A percentile compares a stretch with the other conserved stretches of the same genome.
Evolutionary conservation across 495 filamentous ascomycete genomes (phyloP).

Genomic region (Trichocladium antarcticum): DNA sequence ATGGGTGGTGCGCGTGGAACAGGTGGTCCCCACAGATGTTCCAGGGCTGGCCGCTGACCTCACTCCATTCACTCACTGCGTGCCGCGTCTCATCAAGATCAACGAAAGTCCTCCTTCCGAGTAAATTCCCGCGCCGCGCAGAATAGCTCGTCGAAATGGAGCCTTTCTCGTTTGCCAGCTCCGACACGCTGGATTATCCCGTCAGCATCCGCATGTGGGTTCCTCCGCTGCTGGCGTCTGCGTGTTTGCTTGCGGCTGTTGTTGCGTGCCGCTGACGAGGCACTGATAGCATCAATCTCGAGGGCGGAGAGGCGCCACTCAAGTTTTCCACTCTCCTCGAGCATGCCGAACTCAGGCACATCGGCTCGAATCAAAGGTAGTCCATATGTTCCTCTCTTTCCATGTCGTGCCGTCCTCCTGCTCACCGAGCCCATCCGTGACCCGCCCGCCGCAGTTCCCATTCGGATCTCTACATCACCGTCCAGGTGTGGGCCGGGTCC

Average conservation of each 20-base stretch:
- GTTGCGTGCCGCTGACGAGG: no score
- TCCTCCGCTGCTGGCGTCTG: neutral
- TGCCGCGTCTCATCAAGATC: no score
- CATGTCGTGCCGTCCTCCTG: neutral
- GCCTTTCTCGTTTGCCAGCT: slow-evolving; percentile 85
- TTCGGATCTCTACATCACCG: slow-evolving; percentile 87
- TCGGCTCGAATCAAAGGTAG: slow-evolving; percentile 58
- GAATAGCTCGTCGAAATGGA: slow-evolving; percentile 51
- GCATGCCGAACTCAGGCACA: slow-evolving; percentile 66
- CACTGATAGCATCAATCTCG: slow-evolving; percentile 51
- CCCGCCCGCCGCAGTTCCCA: slow-evolving; percentile 33
- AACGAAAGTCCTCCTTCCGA: no score
- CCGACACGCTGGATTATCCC: slow-evolving; percentile 62
- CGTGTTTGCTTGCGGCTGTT: no score
- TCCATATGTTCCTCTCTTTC: neutral
- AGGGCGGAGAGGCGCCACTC: slow-evolving; percentile 71
- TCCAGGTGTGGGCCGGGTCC: slow-evolving; percentile 89
- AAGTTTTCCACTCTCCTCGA: slow-evolving; percentile 68
- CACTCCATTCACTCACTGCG: neutral
- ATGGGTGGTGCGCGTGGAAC: no score
- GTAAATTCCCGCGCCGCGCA: no score
- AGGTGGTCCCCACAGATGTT: no score
- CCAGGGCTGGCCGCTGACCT: no score
- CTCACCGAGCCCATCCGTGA: slow-evolving; percentile 19
- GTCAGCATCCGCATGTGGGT: slow-evolving; percentile 65